phyloP scores from a whole-genome alignment of 148 eudicot species.

The Suaeda aralocaspica region DNA sequence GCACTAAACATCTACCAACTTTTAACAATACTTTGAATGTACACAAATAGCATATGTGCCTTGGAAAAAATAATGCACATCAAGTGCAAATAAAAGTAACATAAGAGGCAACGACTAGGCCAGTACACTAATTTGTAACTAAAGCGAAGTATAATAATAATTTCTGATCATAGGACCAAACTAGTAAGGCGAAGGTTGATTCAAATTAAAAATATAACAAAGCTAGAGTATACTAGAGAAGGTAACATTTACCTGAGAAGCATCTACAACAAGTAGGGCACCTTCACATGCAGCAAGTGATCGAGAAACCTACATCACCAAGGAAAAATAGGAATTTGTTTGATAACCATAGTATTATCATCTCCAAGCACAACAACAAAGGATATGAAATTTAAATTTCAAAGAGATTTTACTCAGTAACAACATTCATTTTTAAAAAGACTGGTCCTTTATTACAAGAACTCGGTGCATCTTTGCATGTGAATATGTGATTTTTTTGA shows the following conservation, averaged over 20 bases:
- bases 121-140: too few species aligned
- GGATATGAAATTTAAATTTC: background rate
- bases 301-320: slow-evolving; percentile 71
- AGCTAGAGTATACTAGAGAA: slow-evolving; percentile 1
- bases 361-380: background rate
- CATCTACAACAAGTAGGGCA: slow-evolving; percentile 95
- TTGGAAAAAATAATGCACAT: too few species aligned
- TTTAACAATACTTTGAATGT: too few species aligned
- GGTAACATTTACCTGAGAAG: slow-evolving; percentile 58
- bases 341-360: background rate
- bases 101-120: too few species aligned
- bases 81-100: too few species aligned
- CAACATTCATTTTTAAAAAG: background rate
- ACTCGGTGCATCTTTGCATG: background rate
- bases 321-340: background rate
- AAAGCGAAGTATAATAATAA: background rate
- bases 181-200: background rate
- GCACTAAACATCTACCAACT: too few species aligned
- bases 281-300: slow-evolving; percentile 99
- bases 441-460: background rate
- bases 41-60: too few species aligned
- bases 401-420: background rate
- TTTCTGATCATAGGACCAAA: background rate
- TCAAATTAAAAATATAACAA: background rate
- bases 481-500: too few species aligned